Evolutionary conservation across 1,284 basidiomycete genomes (phyloP), one percentile per base, ranked within the genome.

Genomic region (Rhodotorula sp.): DNA sequence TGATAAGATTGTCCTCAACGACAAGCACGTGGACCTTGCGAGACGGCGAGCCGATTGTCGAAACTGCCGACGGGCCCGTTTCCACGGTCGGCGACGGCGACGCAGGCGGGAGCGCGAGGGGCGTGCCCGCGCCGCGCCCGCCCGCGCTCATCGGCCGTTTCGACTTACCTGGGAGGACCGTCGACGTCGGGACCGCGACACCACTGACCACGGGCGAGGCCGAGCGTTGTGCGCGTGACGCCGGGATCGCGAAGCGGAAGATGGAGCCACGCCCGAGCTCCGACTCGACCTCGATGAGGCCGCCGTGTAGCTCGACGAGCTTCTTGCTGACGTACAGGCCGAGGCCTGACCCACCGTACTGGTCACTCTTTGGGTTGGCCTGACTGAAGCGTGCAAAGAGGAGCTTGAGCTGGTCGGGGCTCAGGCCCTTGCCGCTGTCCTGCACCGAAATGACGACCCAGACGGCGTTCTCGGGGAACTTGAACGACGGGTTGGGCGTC

Each of bases 1-100:
- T 83, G 76, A 84, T 82, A 61, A 80, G 64, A 67, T 84, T 83
- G 67, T 84, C 83, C 70, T 64, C 74, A 48, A 71, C 74, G 25
- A 76, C 65, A 27, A 76, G 71, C n/a, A 76, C 55, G 10, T 46
- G 55, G 17, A 37, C 22, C 22, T 29, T 51, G 27, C n/a, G 27
- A 12, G 12, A 2, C n/a, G 27, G 27, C 10, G 2, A 10, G 13
- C n/a, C n/a, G n/a, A 10, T 51, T n/a, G 10, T 8, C 50, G 25
- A 25, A 10, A 7, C 8, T 8, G 54, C 58, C 36, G 39, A 22
- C 29, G 59, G 61, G 25, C 32, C 25, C 34, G 29, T 48, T n/a
- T 15, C 66, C 48, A 41, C 50, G 1, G 48, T 36, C 4, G 56
- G 62, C 53, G 59, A 69, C 19, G 39, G 51, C 7, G 56, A 59